Evolutionary conservation across 768 basidiomycete genomes (phyloP).

Genomic region (Dentipellis fragilis): DNA sequence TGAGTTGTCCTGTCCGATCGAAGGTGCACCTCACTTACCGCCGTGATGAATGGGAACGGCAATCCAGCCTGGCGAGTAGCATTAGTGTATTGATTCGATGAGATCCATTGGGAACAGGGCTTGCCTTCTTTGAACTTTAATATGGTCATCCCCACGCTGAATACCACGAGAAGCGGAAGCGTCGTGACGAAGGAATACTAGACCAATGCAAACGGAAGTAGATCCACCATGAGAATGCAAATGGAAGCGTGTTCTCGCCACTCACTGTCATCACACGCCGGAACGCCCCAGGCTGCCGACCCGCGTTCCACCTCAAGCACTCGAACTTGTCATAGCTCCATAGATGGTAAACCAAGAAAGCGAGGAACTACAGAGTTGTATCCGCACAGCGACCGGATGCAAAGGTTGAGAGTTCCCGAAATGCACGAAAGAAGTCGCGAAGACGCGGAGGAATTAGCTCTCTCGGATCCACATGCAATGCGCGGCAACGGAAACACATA

Average conservation of each 20-base stretch:
- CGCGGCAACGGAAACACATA: slow-evolving; percentile 2
- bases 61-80: slow-evolving; percentile 8
- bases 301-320: slow-evolving; percentile 66
- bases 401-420: neutral
- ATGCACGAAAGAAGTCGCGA: neutral
- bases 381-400: neutral
- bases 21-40: slow-evolving; percentile 3
- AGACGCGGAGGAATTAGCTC: neutral
- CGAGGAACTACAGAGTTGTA: slow-evolving; percentile 39
- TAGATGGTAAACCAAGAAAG: slow-evolving; percentile 63
- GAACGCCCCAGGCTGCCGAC: slow-evolving; percentile 75
- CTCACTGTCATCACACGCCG: slow-evolving; percentile 84
- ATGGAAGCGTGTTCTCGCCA: slow-evolving; percentile 4
- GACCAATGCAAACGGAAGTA: neutral
- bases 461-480: neutral
- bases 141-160: slow-evolving; percentile 47
- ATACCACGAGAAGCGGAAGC: slow-evolving; percentile 55
- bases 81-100: neutral
- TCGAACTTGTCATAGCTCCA: slow-evolving; percentile 73
- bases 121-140: slow-evolving; percentile 70
- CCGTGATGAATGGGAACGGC: slow-evolving; percentile 22
- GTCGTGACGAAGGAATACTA: slow-evolving; percentile 76
- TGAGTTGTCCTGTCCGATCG: neutral
- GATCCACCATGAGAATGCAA: neutral
- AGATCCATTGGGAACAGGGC: slow-evolving; percentile 5